Percentiles rank a stretch among this genome's conserved stretches.
Conservation (phyloP, 208 protist genomes). For the Porcisia deanei region DNA sequence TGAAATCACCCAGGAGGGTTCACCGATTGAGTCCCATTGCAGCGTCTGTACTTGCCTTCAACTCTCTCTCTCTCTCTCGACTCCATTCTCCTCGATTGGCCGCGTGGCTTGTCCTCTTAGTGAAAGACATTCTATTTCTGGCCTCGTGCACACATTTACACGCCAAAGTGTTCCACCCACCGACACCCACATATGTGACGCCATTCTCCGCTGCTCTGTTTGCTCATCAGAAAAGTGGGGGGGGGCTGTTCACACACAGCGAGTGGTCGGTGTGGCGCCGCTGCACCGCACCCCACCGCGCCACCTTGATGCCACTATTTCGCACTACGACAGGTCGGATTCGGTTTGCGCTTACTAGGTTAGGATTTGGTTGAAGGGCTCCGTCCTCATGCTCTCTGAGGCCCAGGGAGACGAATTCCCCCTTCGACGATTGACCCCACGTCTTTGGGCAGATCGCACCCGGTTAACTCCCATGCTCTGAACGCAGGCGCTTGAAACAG, state of each 20-base stretch:
- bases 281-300: neutral
- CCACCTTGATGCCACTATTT: neutral
- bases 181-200: neutral
- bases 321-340: neutral
- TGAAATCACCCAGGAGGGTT: neutral
- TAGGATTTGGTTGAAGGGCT: neutral
- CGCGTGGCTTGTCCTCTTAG: neutral
- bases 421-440: neutral
- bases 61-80: neutral
- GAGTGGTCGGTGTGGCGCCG: neutral
- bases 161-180: neutral
- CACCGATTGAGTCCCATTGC: neutral
- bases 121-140: neutral
- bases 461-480: neutral
- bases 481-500: neutral
- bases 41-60: neutral
- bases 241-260: neutral
- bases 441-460: neutral
- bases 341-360: neutral
- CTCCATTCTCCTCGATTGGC: neutral
- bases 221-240: neutral
- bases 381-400: neutral
- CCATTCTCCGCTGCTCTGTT: neutral
- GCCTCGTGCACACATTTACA: neutral
- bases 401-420: neutral